A percentile compares a stretch with the other conserved stretches of the same genome.
phyloP scores from a whole-genome alignment of 164 flowering plant species.

The Akebia trifoliata region DNA sequence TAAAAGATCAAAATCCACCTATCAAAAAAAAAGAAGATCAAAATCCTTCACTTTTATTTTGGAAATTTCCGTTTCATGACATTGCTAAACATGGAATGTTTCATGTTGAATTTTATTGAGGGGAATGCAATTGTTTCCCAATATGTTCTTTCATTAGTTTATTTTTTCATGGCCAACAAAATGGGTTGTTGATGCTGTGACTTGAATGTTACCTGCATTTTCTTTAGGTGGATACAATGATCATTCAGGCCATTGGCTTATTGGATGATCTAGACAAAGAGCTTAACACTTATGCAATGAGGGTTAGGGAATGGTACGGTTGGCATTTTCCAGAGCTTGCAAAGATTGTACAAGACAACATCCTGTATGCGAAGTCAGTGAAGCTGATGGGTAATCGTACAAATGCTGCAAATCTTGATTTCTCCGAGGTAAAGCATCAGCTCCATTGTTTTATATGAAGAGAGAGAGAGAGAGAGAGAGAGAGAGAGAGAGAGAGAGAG shows the following conservation, averaged over 20 bases:
- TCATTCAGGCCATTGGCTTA: constrained; percentile 91
- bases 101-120: too few relatives aligned
- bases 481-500: too few relatives aligned
- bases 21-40: too few relatives aligned
- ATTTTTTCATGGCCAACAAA: too few relatives aligned
- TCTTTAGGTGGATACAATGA: constrained; percentile 90
- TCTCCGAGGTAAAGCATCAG: constrained; percentile 60
- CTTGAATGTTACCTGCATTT: not conserved
- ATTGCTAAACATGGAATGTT: too few relatives aligned
- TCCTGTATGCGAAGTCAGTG: constrained; percentile 83
- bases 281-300: constrained; percentile 93
- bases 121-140: too few relatives aligned
- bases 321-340: constrained; percentile 99
- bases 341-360: constrained; percentile 83
- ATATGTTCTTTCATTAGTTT: too few relatives aligned
- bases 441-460: not conserved
- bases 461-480: not conserved
- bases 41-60: too few relatives aligned
- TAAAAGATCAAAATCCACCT: too few relatives aligned
- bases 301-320: constrained; percentile 96
- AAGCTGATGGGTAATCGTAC: constrained; percentile 82
- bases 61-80: too few relatives aligned
- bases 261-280: constrained; percentile 99
- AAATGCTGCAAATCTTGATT: constrained; percentile 91
- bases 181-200: too few relatives aligned